Conservation (phyloP, 805 yeast genomes). For the Kazachstania kunashirensis region DNA sequence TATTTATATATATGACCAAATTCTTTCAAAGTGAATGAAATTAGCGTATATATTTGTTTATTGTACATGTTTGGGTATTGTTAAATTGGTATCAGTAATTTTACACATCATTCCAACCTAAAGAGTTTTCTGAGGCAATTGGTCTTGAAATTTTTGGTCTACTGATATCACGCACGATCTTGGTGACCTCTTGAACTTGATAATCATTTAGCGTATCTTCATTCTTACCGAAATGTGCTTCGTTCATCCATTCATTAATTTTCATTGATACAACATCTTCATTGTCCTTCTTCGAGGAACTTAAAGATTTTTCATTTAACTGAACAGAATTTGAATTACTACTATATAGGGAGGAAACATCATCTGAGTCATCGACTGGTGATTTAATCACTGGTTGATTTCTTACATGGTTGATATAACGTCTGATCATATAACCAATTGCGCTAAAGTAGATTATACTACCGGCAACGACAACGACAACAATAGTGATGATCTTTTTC, state of each 20-base stretch:
- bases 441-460: constrained; percentile 53
- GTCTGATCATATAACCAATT: constrained; percentile 46
- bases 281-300: constrained; percentile 8
- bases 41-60: neutral
- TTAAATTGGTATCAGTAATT: neutral
- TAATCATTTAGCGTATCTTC: neutral
- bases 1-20: no score
- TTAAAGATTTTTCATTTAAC: neutral
- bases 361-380: constrained; percentile 11
- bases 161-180: constrained; percentile 8
- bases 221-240: constrained; percentile 4
- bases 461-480: constrained; percentile 77
- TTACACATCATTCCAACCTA: constrained; percentile 49
- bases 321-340: neutral
- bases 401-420: constrained; percentile 35
- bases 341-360: neutral
- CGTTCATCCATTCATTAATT: constrained; percentile 29
- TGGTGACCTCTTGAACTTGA: constrained; percentile 4
- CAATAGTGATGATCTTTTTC: constrained; percentile 59
- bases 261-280: constrained; percentile 20
- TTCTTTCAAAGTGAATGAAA: no score
- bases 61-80: neutral
- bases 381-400: constrained; percentile 11
- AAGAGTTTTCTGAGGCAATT: constrained; percentile 57
- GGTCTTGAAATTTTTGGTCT: constrained; percentile 53